phyloP scores from a whole-genome alignment of 495 filamentous ascomycete genomes.

The Xylaria venustula region DNA sequence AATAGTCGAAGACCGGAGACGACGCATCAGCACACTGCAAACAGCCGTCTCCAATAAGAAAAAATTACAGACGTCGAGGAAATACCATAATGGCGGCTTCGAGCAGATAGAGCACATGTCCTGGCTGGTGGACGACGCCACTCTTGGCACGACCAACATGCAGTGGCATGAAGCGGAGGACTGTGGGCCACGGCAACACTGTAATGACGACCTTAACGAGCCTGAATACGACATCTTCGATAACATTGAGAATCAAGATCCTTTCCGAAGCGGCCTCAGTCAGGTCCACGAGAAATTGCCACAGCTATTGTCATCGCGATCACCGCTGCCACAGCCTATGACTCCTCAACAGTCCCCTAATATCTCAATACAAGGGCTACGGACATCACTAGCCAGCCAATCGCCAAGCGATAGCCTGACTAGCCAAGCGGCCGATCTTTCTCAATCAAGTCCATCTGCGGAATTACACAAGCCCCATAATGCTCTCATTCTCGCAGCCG shows the following conservation, averaged over 20 bases:
- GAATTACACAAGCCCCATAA: not conserved
- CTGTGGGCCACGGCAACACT: not conserved
- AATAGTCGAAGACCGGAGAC: constrained; percentile 53
- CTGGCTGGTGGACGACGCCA: constrained; percentile 52
- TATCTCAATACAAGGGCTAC: not conserved
- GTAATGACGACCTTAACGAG: not conserved
- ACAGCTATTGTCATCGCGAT: not conserved
- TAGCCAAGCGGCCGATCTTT: not conserved
- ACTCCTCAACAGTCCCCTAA: not conserved
- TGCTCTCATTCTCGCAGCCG: not conserved
- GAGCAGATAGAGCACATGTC: constrained; percentile 23
- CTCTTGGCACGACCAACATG: constrained; percentile 18
- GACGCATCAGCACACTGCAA: constrained; percentile 45
- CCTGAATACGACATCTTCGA: too few relatives aligned
- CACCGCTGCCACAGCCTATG: not conserved
- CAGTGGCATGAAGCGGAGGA: constrained; percentile 15
- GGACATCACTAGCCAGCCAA: not conserved
- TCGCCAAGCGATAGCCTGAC: not conserved
- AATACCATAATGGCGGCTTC: constrained; percentile 36
- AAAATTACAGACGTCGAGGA: constrained; percentile 39
- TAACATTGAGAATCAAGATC: not conserved
- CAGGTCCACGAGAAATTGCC: not conserved
- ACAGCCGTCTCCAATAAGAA: constrained; percentile 47
- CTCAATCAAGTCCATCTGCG: not conserved
- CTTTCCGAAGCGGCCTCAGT: not conserved